Conservation (phyloP, 371 early-diverging fungal species). For the Mortierella sp. region DNA sequence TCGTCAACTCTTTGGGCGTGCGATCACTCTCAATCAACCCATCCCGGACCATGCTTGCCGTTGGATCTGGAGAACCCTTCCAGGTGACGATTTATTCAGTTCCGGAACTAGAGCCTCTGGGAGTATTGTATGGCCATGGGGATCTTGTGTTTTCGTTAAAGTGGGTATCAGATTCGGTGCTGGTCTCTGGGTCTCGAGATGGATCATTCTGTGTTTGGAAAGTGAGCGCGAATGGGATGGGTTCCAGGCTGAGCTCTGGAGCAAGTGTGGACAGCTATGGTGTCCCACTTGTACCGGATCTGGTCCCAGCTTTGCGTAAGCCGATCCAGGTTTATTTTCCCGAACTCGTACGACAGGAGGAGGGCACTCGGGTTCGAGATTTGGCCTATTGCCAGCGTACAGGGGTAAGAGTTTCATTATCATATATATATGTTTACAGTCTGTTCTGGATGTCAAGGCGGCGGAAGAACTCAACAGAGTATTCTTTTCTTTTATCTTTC, state of each 20-base stretch:
- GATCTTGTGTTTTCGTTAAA: slow-evolving; percentile 73
- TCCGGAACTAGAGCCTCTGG: slow-evolving; percentile 52
- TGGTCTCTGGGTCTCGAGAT: slow-evolving; percentile 72
- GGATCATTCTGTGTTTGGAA: slow-evolving; percentile 58
- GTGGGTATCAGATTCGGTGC: slow-evolving; percentile 63
- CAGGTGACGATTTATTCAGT: slow-evolving; percentile 62
- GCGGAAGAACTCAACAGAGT: background rate
- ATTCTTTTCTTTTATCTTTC: background rate
- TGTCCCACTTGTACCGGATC: background rate
- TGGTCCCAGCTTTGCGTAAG: slow-evolving; percentile 19
- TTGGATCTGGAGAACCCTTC: slow-evolving; percentile 66
- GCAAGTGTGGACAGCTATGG: slow-evolving; percentile 12
- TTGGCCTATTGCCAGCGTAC: slow-evolving; percentile 33
- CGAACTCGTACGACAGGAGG: slow-evolving; percentile 21
- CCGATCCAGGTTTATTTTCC: slow-evolving; percentile 36
- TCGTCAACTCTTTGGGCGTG: slow-evolving; percentile 60
- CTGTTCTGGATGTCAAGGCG: background rate
- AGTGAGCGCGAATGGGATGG: slow-evolving; percentile 16
- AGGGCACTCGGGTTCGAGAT: slow-evolving; percentile 37
- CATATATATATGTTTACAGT: background rate
- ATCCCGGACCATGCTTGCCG: slow-evolving; percentile 67
- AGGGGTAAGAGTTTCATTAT: slow-evolving; percentile 19
- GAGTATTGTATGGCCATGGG: slow-evolving; percentile 61
- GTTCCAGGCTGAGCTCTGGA: background rate
- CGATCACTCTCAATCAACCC: slow-evolving; percentile 73